These are phyloP conservation scores for Ilyonectria sp. DNA, from an alignment of 2,329 filamentous ascomycete genomes.

Conservation along the genomic window DNA sequence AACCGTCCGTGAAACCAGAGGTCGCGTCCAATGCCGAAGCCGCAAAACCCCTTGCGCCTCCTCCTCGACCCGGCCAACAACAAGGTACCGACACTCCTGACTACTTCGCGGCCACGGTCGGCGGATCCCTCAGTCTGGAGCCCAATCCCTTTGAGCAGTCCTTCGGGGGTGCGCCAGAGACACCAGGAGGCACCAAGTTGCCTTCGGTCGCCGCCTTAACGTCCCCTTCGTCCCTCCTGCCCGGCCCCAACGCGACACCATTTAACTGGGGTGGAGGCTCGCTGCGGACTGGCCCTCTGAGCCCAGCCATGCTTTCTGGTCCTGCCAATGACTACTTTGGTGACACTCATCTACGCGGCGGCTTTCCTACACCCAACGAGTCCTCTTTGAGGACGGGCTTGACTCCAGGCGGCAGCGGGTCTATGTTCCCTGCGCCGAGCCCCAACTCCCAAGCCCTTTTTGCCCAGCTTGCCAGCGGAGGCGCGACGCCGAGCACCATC, in stretches of 20 bases:
- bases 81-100: conserved; percentile 72
- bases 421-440: conserved; percentile 95
- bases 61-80: conserved; percentile 74
- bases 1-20: conserved; percentile 65
- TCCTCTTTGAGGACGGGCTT: conserved; percentile 92
- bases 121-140: conserved; percentile 78
- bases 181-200: conserved; percentile 85
- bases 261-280: conserved; percentile 89
- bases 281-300: conserved; percentile 91
- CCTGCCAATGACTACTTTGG: conserved; percentile 90
- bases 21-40: conserved; percentile 68
- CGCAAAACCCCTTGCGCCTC: conserved; percentile 78
- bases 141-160: conserved; percentile 98
- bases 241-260: conserved; percentile 79
- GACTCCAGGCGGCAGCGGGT: conserved; percentile 94
- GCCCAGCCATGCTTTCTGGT: conserved; percentile 96
- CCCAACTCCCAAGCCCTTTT: conserved; percentile 89
- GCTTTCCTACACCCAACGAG: conserved; percentile 96
- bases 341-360: conserved; percentile 83
- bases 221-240: conserved; percentile 86
- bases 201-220: conserved; percentile 93
- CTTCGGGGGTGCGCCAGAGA: conserved; percentile 82
- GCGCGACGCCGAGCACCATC: conserved; percentile 89
- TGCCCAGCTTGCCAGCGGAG: conserved; percentile 83
- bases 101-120: conserved; percentile 75